Conservation (phyloP, 176 grass and related monocot species). For the Triticum dicoccoides region DNA sequence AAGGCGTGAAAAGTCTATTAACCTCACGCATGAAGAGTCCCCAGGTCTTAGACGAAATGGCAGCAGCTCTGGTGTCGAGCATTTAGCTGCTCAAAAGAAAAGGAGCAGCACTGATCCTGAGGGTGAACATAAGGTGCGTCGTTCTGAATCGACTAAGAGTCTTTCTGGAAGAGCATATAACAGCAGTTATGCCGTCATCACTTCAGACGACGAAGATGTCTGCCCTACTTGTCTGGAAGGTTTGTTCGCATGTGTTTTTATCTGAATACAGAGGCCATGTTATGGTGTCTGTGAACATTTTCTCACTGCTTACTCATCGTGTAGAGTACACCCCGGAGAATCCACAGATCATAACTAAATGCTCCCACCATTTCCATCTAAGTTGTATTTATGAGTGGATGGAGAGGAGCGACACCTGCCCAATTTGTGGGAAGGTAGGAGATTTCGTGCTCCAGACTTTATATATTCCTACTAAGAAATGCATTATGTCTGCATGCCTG, state of each 20-base stretch:
- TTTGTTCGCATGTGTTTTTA: conserved; percentile 24
- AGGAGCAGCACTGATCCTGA: conserved; percentile 60
- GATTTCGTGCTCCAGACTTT: background rate
- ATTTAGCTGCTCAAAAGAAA: conserved; percentile 69
- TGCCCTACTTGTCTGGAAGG: conserved; percentile 96
- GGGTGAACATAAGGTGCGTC: conserved; percentile 48
- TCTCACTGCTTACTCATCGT: background rate
- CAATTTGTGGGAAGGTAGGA: conserved; percentile 77
- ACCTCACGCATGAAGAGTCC: conserved; percentile 67
- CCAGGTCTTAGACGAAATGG: conserved; percentile 64
- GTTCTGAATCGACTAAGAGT: conserved; percentile 69
- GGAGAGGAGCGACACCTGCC: conserved; percentile 91
- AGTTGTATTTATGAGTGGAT: conserved; percentile 99
- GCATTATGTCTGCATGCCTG: background rate
- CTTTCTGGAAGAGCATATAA: conserved; percentile 63
- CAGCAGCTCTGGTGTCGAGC: conserved; percentile 66
- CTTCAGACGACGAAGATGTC: conserved; percentile 86
- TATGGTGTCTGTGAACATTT: background rate
- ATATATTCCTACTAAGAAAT: background rate
- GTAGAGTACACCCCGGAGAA: conserved; percentile 86
- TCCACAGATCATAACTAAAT: conserved; percentile 80
- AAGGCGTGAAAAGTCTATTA: conserved; percentile 80
- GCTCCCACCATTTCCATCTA: conserved; percentile 91
- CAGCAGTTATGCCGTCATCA: conserved; percentile 38
- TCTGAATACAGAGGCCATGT: background rate